These are phyloP conservation scores for Dothistroma pini DNA, from an alignment of 2,329 filamentous ascomycete species.

Conservation along the genomic window DNA sequence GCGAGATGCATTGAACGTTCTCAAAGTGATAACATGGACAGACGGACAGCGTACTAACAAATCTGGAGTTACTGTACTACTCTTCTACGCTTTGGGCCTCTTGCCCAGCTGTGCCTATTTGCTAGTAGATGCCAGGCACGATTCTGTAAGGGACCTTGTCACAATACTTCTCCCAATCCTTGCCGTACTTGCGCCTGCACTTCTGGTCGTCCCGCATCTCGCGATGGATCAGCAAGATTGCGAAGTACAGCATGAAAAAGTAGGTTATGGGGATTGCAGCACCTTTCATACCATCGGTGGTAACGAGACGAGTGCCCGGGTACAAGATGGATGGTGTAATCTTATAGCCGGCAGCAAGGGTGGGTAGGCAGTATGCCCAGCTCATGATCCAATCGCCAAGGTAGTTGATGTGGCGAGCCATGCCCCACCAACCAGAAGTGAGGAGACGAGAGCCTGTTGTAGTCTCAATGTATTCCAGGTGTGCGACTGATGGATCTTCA, in stretches of 20 bases:
- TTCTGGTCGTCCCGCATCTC: conserved; percentile 87
- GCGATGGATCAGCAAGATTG: conserved; percentile 77
- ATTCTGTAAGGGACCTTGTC: conserved; percentile 77
- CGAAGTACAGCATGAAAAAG: conserved; percentile 94
- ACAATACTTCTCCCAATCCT: conserved; percentile 88
- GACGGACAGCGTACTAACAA: neutral
- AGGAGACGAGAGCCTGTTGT: conserved; percentile 76
- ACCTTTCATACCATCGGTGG: conserved; percentile 59
- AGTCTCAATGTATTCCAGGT: conserved; percentile 84
- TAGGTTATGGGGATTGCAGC: conserved; percentile 89
- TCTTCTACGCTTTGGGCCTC: neutral
- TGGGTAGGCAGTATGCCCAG: conserved; percentile 86
- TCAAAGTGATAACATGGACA: neutral
- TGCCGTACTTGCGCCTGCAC: conserved; percentile 85
- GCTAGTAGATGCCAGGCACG: conserved; percentile 76
- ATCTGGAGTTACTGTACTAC: neutral
- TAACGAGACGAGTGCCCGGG: conserved; percentile 57
- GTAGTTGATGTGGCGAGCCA: conserved; percentile 92
- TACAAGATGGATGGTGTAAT: conserved; percentile 60
- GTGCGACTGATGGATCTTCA: conserved; percentile 69
- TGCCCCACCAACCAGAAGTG: conserved; percentile 88
- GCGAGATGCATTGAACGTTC: neutral
- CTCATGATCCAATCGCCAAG: conserved; percentile 91
- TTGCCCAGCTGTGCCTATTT: neutral
- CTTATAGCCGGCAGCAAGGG: conserved; percentile 76